These are phyloP conservation scores for Diaporthe velutina DNA, from an alignment of 2,329 filamentous ascomycete genomes.

Conservation along the genomic window DNA sequence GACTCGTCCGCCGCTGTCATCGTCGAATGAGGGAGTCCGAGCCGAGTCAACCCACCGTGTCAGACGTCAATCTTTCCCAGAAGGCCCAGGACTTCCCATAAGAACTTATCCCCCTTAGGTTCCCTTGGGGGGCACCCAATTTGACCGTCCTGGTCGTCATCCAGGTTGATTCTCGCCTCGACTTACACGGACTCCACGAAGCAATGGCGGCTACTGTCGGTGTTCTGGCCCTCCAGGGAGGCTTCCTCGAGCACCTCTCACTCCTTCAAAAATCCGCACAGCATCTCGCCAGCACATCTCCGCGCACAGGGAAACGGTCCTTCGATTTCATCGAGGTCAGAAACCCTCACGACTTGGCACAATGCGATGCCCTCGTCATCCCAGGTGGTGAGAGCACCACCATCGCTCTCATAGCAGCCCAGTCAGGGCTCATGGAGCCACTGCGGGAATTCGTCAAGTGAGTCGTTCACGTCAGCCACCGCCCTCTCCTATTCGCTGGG, in stretches of 20 bases:
- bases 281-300: constrained; percentile 53
- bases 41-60: constrained; percentile 4
- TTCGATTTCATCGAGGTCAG: constrained; percentile 85
- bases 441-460: constrained; percentile 92
- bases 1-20: constrained; percentile 21
- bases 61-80: neutral
- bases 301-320: constrained; percentile 43
- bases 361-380: constrained; percentile 87
- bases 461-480: constrained; percentile 47
- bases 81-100: neutral
- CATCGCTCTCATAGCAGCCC: constrained; percentile 87
- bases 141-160: neutral
- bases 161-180: neutral
- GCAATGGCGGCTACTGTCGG: constrained; percentile 63
- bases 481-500: neutral
- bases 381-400: constrained; percentile 96
- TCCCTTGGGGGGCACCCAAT: neutral
- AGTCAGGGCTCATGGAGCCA: constrained; percentile 85
- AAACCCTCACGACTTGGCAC: constrained; percentile 76
- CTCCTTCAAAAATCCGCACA: constrained; percentile 78
- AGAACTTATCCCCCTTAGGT: neutral
- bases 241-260: constrained; percentile 88
- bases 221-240: constrained; percentile 86
- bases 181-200: neutral
- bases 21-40: neutral